Percentiles rank a stretch among this genome's conserved stretches.
Evolutionary conservation across 257 asterid genomes (phyloP).

Genomic region (Lantana camara): DNA sequence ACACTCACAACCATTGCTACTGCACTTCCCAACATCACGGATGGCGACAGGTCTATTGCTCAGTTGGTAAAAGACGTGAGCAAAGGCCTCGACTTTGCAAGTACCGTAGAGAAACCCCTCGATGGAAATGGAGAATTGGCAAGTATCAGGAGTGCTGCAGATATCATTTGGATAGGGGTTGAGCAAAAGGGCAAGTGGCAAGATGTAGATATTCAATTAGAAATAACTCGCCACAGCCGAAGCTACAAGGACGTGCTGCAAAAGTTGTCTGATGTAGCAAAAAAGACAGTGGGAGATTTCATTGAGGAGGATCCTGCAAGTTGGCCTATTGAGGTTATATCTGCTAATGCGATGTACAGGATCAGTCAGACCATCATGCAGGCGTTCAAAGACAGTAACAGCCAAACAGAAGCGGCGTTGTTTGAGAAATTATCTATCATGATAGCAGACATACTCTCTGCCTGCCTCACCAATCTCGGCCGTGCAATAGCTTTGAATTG

Average conservation of each 20-base stretch:
- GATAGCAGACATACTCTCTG: constrained; percentile 13
- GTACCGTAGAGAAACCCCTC: not conserved
- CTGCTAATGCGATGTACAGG: constrained; percentile 28
- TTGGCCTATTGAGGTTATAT: constrained; percentile 20
- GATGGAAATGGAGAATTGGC: not conserved
- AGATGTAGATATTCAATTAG: constrained; percentile 9
- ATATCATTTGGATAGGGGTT: not conserved
- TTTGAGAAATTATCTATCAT: constrained; percentile 11
- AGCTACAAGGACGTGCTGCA: constrained; percentile 1
- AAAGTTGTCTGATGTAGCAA: constrained; percentile 4
- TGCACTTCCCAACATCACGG: constrained; percentile 26
- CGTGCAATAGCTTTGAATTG: constrained; percentile 10
- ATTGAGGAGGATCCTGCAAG: not conserved
- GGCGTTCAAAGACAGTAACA: not conserved
- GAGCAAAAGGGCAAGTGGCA: not conserved
- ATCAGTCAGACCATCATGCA: not conserved
- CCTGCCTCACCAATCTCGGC: constrained; percentile 15
- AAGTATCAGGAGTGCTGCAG: constrained; percentile 9
- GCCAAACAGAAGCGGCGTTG: not conserved
- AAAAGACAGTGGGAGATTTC: not conserved
- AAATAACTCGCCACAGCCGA: not conserved
- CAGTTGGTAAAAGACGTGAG: not conserved
- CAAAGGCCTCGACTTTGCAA: not conserved
- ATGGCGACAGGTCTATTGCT: not conserved
- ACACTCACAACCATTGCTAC: constrained; percentile 37